A percentile compares a stretch with the other conserved stretches of the same genome.
These are phyloP conservation scores for Neodidymelliopsis sp. DNA, from an alignment of 2,329 filamentous ascomycete species.

Conservation along the genomic window DNA sequence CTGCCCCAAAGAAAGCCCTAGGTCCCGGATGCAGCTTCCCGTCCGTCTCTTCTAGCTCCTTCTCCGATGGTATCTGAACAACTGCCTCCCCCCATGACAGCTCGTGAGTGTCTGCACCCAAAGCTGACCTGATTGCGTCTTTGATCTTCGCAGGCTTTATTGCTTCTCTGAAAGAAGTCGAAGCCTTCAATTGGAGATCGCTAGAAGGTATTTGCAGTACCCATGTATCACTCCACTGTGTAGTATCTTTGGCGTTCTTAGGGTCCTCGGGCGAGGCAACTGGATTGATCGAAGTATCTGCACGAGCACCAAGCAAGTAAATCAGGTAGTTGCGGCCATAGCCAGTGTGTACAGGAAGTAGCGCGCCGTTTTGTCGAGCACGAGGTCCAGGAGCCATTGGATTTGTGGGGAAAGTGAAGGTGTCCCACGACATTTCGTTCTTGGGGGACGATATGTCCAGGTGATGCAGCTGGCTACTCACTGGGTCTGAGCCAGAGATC, in stretches of 20 bases:
- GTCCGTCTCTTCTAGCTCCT: constrained; percentile 40
- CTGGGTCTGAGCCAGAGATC: constrained; percentile 45
- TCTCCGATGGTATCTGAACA: constrained; percentile 45
- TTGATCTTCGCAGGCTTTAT: constrained; percentile 56
- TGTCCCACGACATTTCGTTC: constrained; percentile 47
- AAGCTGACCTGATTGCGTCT: constrained; percentile 50
- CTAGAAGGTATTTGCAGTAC: constrained; percentile 54
- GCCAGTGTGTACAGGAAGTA: constrained; percentile 53
- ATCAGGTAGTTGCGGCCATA: constrained; percentile 55
- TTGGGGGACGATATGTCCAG: constrained; percentile 29
- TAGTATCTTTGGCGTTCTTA: constrained; percentile 22
- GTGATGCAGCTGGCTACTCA: constrained; percentile 42
- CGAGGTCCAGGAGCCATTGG: constrained; percentile 53
- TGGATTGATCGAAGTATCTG: constrained; percentile 3
- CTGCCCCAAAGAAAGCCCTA: constrained; percentile 52
- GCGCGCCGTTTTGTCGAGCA: constrained; percentile 48
- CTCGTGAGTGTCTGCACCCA: constrained; percentile 52
- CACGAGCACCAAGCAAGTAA: constrained; percentile 51
- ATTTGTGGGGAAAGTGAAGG: constrained; percentile 52
- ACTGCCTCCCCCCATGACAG: constrained; percentile 54
- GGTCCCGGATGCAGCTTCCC: constrained; percentile 57
- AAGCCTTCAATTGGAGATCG: constrained; percentile 33
- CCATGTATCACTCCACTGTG: constrained; percentile 54
- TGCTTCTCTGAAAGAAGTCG: constrained; percentile 33
- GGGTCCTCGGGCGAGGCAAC: constrained; percentile 12